Evolutionary conservation across 345 rosid genomes (phyloP), one percentile per base, ranked within the genome.

Genomic region (rapeseed (Brassica napus)): DNA sequence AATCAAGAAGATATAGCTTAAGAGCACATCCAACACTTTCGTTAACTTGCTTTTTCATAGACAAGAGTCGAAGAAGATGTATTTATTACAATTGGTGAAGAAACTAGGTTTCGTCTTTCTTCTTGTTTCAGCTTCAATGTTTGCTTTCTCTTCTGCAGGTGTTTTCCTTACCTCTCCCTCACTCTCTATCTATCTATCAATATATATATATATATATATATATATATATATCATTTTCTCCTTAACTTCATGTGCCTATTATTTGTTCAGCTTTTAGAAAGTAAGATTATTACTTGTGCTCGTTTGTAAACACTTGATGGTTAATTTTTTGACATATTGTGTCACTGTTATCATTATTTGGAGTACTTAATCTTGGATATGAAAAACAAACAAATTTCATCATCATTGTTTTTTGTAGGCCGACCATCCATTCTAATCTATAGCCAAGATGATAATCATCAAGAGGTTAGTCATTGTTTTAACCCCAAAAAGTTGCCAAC

Each of bases 111-210:
- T 88, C 69, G 73, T 88, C 80, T 85, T 86, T 77, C 88, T 90
- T 60, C 86, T 90, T 59, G 23, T 83, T 75, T 86, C 87, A 58
- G 83, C 87, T 30, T 71, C 88, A 47, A 73, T 79, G 10, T 60
- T 85, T 4, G 81, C 89, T 34, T 57, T 84, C 75, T 84, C 85
- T 69, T 79, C 74, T 72, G 87, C 87, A 85, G 92, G 92, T 87
- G 68, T 54, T n/a, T 44, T 62, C 34, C 44, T 1, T 26, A 2
- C 15, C 55, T 47, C n/a, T 66, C 1, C 37, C 68, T 66, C 54
- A 1, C 23, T 15, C 9, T 15, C 21, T 14, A 49, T 54, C 23
- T 54, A 54, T 16, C 8, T 54, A 54, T 47, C 16, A 26, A 37
- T 67, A 60, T 60, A 7, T 21, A 57, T 58, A 26, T 32, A 32